Percentiles rank a stretch among this genome's conserved stretches.
phyloP scores from a whole-genome alignment of 495 filamentous ascomycete genomes.

The Daldinia caldariorum region DNA sequence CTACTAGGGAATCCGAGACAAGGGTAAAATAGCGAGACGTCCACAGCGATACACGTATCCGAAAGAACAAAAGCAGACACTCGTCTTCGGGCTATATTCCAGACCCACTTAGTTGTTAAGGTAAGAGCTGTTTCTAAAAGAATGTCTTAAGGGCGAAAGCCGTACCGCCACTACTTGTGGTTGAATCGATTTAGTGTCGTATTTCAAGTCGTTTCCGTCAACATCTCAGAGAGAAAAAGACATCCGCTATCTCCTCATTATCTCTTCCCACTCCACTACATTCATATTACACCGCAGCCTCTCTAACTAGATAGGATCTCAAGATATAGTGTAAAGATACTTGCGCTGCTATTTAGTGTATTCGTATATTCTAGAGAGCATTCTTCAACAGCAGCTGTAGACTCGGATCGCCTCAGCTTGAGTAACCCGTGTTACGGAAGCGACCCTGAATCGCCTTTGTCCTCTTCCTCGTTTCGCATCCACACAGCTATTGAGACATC shows the following conservation, averaged over 20 bases:
- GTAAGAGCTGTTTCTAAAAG: conserved; percentile 28
- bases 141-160: conserved; percentile 32
- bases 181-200: conserved; percentile 28
- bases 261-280: conserved; percentile 20
- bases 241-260: conserved; percentile 16
- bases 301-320: conserved; percentile 42
- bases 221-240: conserved; percentile 12
- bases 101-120: conserved; percentile 36
- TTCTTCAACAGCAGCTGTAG: conserved; percentile 8
- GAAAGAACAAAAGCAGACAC: conserved; percentile 16
- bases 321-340: conserved; percentile 40
- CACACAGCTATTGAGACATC: conserved; percentile 5
- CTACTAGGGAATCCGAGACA: conserved; percentile 15
- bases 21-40: conserved; percentile 27
- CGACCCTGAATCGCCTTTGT: conserved; percentile 26
- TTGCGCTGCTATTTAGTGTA: conserved; percentile 39
- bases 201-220: conserved; percentile 14
- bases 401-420: conserved; percentile 11
- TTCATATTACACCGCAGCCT: conserved; percentile 14
- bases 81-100: conserved; percentile 24
- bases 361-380: conserved; percentile 20
- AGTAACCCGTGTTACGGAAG: conserved; percentile 29
- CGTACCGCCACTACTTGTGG: conserved; percentile 28
- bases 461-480: conserved; percentile 10
- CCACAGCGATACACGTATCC: conserved; percentile 23